phyloP scores from a whole-genome alignment of 1,284 basidiomycete species.

The Moniliella sp. region DNA sequence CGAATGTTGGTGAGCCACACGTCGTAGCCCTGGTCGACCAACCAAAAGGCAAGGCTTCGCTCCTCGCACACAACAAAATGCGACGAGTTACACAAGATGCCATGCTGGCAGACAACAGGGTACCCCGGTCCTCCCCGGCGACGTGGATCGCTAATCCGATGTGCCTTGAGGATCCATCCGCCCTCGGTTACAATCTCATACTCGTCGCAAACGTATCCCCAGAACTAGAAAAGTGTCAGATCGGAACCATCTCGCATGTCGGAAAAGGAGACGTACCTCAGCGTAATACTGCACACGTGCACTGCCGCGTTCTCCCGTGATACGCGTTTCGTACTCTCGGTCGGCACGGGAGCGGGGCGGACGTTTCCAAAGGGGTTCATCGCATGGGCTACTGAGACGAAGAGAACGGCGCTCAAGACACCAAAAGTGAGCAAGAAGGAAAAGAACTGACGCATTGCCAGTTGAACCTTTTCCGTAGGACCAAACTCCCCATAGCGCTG shows the following conservation, averaged over 20 bases:
- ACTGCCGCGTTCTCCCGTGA: constrained; percentile 28
- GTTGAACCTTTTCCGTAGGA: constrained; percentile 9
- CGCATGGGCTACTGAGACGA: constrained; percentile 16
- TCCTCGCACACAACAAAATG: constrained; percentile 29
- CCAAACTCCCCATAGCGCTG: constrained; percentile 22
- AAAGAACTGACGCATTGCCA: constrained; percentile 18
- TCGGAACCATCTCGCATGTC: background rate
- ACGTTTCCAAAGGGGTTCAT: constrained; percentile 25
- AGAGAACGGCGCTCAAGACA: constrained; percentile 10
- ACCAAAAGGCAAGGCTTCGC: constrained; percentile 26
- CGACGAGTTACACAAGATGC: constrained; percentile 30
- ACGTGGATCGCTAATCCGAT: constrained; percentile 29
- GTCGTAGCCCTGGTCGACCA: constrained; percentile 32
- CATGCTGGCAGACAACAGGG: constrained; percentile 31
- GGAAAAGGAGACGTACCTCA: constrained; percentile 4
- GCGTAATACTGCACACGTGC: constrained; percentile 27
- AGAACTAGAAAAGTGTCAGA: constrained; percentile 10
- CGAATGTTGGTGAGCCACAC: constrained; percentile 33
- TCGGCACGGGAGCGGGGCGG: constrained; percentile 19
- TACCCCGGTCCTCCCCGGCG: constrained; percentile 19
- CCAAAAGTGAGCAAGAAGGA: constrained; percentile 14
- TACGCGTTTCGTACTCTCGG: constrained; percentile 28
- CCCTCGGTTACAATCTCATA: constrained; percentile 28
- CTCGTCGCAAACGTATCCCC: constrained; percentile 34
- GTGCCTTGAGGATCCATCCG: constrained; percentile 32